A percentile compares a stretch with the other conserved stretches of the same genome.
phyloP scores from a whole-genome alignment of 1,284 basidiomycete genomes.

The Farysia itapuensis region DNA sequence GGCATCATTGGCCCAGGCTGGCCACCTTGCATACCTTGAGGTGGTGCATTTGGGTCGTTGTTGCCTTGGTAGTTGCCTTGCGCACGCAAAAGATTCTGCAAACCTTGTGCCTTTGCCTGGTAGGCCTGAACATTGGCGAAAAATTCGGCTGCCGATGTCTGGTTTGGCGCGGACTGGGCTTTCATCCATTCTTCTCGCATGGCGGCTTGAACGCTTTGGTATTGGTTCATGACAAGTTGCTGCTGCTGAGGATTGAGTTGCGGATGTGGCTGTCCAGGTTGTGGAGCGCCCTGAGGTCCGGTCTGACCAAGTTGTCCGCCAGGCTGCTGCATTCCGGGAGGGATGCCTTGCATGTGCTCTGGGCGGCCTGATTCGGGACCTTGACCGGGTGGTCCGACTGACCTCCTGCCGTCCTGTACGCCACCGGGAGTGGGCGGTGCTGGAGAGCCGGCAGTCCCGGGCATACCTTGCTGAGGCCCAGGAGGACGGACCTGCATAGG shows the following conservation, averaged over 20 bases:
- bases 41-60: slow-evolving; percentile 9
- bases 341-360: slow-evolving; percentile 18
- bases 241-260: slow-evolving; percentile 52
- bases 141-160: slow-evolving; percentile 45
- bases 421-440: slow-evolving; percentile 28
- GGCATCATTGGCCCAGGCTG: not conserved
- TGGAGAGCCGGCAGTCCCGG: slow-evolving; percentile 20
- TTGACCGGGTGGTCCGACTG: slow-evolving; percentile 17
- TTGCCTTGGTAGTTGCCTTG: slow-evolving; percentile 40
- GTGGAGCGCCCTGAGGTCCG: slow-evolving; percentile 8
- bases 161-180: slow-evolving; percentile 48
- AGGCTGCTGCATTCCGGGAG: slow-evolving; percentile 18
- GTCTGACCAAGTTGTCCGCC: slow-evolving; percentile 13
- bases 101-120: slow-evolving; percentile 44
- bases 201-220: slow-evolving; percentile 45
- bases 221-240: slow-evolving; percentile 50
- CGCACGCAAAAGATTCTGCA: slow-evolving; percentile 41
- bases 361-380: slow-evolving; percentile 13
- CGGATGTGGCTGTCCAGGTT: slow-evolving; percentile 15
- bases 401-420: slow-evolving; percentile 26
- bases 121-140: slow-evolving; percentile 48
- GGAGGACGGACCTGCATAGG: slow-evolving; percentile 32
- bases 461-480: slow-evolving; percentile 25
- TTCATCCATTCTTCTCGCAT: slow-evolving; percentile 53
- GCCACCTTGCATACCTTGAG: slow-evolving; percentile 21